Evolutionary conservation across 2,329 filamentous ascomycete genomes (phyloP).

Genomic region (Monosporascus sp.): DNA sequence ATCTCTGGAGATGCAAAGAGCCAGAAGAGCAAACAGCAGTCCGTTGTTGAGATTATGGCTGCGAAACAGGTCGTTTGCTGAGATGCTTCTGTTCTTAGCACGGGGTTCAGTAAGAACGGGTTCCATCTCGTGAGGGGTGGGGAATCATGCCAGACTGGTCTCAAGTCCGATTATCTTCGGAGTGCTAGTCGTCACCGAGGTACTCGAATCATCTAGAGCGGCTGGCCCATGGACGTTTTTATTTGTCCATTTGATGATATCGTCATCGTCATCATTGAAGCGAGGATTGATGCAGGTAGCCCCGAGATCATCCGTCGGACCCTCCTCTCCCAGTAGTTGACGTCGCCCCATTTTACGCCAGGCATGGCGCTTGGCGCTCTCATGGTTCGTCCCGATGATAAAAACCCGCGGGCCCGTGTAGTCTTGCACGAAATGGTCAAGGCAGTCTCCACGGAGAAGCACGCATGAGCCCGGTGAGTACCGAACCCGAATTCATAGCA

Average conservation of each 20-base stretch:
- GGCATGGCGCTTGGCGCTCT: slow-evolving; percentile 4
- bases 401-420: slow-evolving; percentile 11
- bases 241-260: slow-evolving; percentile 4
- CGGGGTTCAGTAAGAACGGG: too few species aligned
- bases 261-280: slow-evolving; percentile 2
- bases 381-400: slow-evolving; percentile 13
- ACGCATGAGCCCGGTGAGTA: slow-evolving; percentile 12
- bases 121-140: too few species aligned
- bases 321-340: background rate
- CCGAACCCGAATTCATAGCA: slow-evolving; percentile 9
- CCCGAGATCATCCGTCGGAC: background rate
- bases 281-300: slow-evolving; percentile 1
- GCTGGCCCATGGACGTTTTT: slow-evolving; percentile 1
- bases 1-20: too few species aligned
- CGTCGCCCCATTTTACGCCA: slow-evolving; percentile 1
- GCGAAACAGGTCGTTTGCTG: too few species aligned
- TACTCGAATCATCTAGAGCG: background rate
- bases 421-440: slow-evolving; percentile 12
- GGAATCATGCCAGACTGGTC: too few species aligned
- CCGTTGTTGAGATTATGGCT: too few species aligned
- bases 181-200: too few species aligned
- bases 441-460: slow-evolving; percentile 6
- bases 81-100: too few species aligned
- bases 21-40: too few species aligned
- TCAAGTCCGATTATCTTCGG: too few species aligned